Evolutionary conservation across 2,329 filamentous ascomycete genomes (phyloP), one percentile per base, ranked within the genome.

Genomic region (Ramularia endophylla): DNA sequence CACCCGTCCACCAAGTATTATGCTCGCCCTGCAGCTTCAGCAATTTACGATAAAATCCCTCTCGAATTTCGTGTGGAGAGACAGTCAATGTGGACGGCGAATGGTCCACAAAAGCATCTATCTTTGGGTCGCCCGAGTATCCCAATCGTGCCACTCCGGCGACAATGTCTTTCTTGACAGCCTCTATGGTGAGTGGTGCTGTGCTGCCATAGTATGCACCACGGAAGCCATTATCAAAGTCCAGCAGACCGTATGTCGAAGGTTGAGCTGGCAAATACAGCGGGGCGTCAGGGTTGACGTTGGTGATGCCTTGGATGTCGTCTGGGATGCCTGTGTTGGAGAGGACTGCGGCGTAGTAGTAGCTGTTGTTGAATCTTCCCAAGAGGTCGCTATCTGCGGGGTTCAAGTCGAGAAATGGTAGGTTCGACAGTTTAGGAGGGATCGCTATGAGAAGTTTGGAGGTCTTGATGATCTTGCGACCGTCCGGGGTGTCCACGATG

Each of bases 271-370:
- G n/a, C n/a, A 42, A 4, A 25, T 38, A 12, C 7, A 11, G 33
- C 2, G 40, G 19, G 3, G 32, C 15, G 22, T 38, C 27, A 12
- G 22, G 13, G 25, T 19, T 30, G 32, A 18, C 17, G 33, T 42
- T 42, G 33, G 17, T 11, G 25, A 28, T 37, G 32, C 9, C 4
- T 15, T 45, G 8, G n/a, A n/a, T n/a, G 12, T 37, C 45, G 4
- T 48, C 40, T 1, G 56, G 52, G 3, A 68, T 39, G 2, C 60
- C 61, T 8, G 64, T 66, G 35, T 65, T 63, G 7, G 56, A 58
- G 5, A 69, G 37, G 0, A 69, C 29, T 1, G 47, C 57, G 1
- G 57, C 59, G 45, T 66, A 70, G 52, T 65, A 69, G 5, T 44
- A 58, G 1, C 48, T 56, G 34, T 56, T 56, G 9, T 11, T 36